A percentile compares a stretch with the other conserved stretches of the same genome.
These are phyloP conservation scores for Globisporangium cederbergense DNA, from an alignment of 352 stramenopile species.

Conservation along the genomic window DNA sequence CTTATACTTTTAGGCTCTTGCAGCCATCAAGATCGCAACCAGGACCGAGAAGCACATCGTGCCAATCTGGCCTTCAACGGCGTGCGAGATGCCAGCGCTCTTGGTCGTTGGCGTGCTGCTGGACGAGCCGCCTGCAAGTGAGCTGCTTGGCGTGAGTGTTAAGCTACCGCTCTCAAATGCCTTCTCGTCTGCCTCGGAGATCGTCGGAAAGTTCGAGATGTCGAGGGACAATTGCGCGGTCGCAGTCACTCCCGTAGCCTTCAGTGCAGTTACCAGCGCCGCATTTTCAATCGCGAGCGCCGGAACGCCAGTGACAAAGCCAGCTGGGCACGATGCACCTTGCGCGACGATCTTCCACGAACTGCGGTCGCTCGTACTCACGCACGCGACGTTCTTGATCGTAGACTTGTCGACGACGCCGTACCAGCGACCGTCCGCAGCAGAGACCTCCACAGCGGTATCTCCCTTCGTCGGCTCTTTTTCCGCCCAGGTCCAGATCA, in stretches of 20 bases:
- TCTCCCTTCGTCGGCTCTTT: constrained; percentile 43
- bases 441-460: constrained; percentile 39
- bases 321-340: constrained; percentile 38
- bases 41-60: constrained; percentile 6
- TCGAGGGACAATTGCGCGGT: constrained; percentile 51
- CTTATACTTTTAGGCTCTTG: background rate
- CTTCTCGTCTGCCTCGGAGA: constrained; percentile 40
- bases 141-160: background rate
- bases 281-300: constrained; percentile 48
- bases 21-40: constrained; percentile 2
- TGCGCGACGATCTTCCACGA: constrained; percentile 46
- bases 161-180: constrained; percentile 21
- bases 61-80: background rate
- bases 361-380: constrained; percentile 40
- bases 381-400: constrained; percentile 55
- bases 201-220: constrained; percentile 37
- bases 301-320: constrained; percentile 31
- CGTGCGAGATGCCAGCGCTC: background rate
- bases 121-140: background rate
- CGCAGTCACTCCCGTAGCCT: constrained; percentile 22
- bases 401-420: constrained; percentile 32
- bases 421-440: constrained; percentile 53
- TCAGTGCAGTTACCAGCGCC: constrained; percentile 32
- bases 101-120: background rate
- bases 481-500: constrained; percentile 64